These are phyloP conservation scores for Aspergillus aculeatinus DNA, from an alignment of 2,329 filamentous ascomycete species.

Conservation along the genomic window DNA sequence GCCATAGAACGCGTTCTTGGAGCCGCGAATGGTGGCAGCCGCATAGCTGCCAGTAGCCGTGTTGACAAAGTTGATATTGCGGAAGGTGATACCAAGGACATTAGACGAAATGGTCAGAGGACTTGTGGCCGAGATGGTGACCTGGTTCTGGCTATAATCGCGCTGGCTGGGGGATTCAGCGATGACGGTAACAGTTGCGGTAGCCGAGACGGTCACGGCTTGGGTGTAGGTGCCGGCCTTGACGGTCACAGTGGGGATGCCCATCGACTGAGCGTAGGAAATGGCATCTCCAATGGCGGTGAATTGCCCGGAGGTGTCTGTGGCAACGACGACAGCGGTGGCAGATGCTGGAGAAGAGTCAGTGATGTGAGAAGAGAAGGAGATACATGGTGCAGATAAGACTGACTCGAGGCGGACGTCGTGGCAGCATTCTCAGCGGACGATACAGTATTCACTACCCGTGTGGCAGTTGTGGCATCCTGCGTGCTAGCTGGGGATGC, in stretches of 20 bases:
- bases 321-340: slow-evolving; percentile 45
- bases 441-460: not conserved
- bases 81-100: slow-evolving; percentile 35
- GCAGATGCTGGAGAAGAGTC: slow-evolving; percentile 1
- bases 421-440: too few relatives aligned
- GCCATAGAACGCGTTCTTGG: slow-evolving; percentile 46
- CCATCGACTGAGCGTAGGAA: slow-evolving; percentile 43
- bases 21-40: slow-evolving; percentile 37
- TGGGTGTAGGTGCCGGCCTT: slow-evolving; percentile 49
- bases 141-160: slow-evolving; percentile 41
- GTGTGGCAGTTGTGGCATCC: not conserved
- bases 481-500: not conserved
- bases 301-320: slow-evolving; percentile 47
- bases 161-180: slow-evolving; percentile 32
- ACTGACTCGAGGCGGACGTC: too few relatives aligned
- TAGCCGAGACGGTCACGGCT: slow-evolving; percentile 41
- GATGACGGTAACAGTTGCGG: slow-evolving; percentile 44
- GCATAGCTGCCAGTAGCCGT: slow-evolving; percentile 14
- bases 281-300: slow-evolving; percentile 48
- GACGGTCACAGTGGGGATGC: slow-evolving; percentile 46
- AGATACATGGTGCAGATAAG: too few relatives aligned
- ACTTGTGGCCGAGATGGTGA: slow-evolving; percentile 33
- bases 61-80: slow-evolving; percentile 41
- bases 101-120: slow-evolving; percentile 34
- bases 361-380: too few relatives aligned